Percentiles rank a stretch among this genome's conserved stretches.
These are phyloP conservation scores for Sonneratia caseolaris DNA, from an alignment of 345 rosid species.

Conservation along the genomic window DNA sequence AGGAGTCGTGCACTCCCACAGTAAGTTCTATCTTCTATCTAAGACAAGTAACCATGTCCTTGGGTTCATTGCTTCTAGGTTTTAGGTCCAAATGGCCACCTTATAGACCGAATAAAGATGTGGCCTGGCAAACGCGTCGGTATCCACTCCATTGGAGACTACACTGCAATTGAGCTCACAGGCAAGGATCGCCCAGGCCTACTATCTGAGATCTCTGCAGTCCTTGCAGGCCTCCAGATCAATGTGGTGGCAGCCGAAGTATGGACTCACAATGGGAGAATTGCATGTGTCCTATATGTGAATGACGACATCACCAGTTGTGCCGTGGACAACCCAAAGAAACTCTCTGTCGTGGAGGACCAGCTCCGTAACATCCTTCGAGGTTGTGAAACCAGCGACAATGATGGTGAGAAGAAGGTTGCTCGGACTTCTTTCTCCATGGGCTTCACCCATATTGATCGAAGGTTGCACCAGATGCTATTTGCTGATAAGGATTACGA, in stretches of 20 bases:
- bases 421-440: slow-evolving; percentile 63
- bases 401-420: slow-evolving; percentile 48
- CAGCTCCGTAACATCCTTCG: slow-evolving; percentile 68
- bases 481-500: slow-evolving; percentile 94
- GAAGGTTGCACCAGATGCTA: slow-evolving; percentile 90
- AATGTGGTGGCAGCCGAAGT: slow-evolving; percentile 84
- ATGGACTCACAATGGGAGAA: slow-evolving; percentile 84
- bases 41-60: too few relatives aligned
- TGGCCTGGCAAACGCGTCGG: slow-evolving; percentile 68
- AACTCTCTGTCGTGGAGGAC: slow-evolving; percentile 61
- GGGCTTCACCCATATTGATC: slow-evolving; percentile 80
- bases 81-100: slow-evolving; percentile 68
- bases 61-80: slow-evolving; percentile 29
- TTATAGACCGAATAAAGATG: slow-evolving; percentile 32
- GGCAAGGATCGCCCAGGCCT: slow-evolving; percentile 89
- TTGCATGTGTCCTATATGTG: slow-evolving; percentile 78
- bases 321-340: slow-evolving; percentile 51
- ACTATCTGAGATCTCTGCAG: slow-evolving; percentile 73
- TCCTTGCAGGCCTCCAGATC: slow-evolving; percentile 64
- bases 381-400: slow-evolving; percentile 28
- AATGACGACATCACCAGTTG: slow-evolving; percentile 46
- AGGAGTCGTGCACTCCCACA: too few relatives aligned
- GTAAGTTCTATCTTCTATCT: too few relatives aligned
- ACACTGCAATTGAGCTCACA: slow-evolving; percentile 80
- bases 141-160: slow-evolving; percentile 66